Conservation (phyloP, 164 flowering plant genomes). For the Liquidambar formosana region DNA sequence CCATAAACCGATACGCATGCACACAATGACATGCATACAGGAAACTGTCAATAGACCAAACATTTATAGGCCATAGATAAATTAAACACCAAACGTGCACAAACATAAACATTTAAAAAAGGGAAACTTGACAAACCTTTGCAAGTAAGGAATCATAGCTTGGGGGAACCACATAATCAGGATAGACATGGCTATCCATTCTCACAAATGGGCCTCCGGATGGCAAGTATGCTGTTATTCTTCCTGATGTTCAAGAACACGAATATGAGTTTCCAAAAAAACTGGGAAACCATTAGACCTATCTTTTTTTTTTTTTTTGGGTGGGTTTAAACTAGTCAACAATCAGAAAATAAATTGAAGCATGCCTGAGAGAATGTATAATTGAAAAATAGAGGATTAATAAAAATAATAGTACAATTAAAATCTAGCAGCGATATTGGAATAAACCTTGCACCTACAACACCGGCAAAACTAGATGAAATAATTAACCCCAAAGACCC, state of each 20-base stretch:
- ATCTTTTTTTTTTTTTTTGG: not conserved
- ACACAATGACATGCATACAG: not conserved
- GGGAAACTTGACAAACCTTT: slow-evolving; percentile 53
- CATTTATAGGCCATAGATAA: not conserved
- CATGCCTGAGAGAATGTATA: too few relatives aligned
- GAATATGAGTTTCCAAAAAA: not conserved
- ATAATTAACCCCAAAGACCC: not conserved
- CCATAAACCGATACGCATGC: not conserved
- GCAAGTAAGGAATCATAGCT: slow-evolving; percentile 96
- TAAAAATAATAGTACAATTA: too few relatives aligned
- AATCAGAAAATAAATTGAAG: not conserved
- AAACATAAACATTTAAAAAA: not conserved
- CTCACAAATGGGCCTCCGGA: slow-evolving; percentile 98
- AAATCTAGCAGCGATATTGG: too few relatives aligned
- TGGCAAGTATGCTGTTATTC: slow-evolving; percentile 89
- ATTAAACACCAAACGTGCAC: not conserved
- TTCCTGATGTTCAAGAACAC: slow-evolving; percentile 50
- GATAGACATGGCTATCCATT: slow-evolving; percentile 98
- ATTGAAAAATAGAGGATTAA: too few relatives aligned
- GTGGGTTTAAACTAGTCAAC: not conserved
- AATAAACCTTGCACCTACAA: too few relatives aligned
- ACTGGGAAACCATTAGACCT: not conserved
- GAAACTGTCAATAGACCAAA: not conserved
- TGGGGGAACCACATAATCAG: slow-evolving; percentile 96
- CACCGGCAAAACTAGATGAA: too few relatives aligned